phyloP scores from a whole-genome alignment of 176 grass and related monocot species.

The Melocanna baccifera region DNA sequence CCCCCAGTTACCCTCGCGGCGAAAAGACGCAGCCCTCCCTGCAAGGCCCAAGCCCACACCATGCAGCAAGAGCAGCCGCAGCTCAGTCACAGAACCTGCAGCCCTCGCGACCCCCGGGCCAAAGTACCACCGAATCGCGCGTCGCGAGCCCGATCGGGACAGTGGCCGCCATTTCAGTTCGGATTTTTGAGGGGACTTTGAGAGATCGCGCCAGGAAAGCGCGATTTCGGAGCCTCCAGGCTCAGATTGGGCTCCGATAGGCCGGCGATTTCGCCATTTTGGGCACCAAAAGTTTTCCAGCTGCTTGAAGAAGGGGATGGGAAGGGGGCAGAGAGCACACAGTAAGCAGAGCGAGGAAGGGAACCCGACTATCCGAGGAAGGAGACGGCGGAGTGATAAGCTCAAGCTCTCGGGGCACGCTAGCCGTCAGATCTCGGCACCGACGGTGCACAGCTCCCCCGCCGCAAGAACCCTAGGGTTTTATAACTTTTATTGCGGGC shows the following conservation, averaged over 20 bases:
- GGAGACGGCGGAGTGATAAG: conserved; percentile 64
- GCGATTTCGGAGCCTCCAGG: conserved; percentile 6
- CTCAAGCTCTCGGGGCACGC: conserved; percentile 26
- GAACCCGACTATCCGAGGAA: conserved; percentile 26
- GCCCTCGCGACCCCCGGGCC: conserved; percentile 6
- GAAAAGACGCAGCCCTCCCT: conserved; percentile 38
- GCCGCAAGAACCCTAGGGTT: conserved; percentile 68
- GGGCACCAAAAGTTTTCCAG: conserved; percentile 28
- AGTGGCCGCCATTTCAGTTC: conserved; percentile 28
- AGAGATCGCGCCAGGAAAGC: conserved; percentile 54
- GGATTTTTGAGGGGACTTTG: conserved; percentile 20
- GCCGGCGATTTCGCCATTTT: conserved; percentile 68
- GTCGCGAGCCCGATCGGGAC: conserved; percentile 33
- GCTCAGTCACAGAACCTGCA: neutral
- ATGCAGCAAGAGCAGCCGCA: neutral
- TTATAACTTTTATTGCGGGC: conserved; percentile 54
- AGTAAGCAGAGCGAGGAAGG: conserved; percentile 41
- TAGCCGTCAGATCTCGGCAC: conserved; percentile 34
- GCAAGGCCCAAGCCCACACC: conserved; percentile 2
- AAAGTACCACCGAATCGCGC: conserved; percentile 27
- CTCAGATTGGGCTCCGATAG: conserved; percentile 46
- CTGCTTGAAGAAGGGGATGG: conserved; percentile 13
- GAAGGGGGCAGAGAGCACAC: conserved; percentile 15
- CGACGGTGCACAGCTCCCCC: conserved; percentile 31
- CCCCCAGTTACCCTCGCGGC: conserved; percentile 18